Conservation (phyloP, 169 alveolate genomes). For the Neospora caninum region DNA sequence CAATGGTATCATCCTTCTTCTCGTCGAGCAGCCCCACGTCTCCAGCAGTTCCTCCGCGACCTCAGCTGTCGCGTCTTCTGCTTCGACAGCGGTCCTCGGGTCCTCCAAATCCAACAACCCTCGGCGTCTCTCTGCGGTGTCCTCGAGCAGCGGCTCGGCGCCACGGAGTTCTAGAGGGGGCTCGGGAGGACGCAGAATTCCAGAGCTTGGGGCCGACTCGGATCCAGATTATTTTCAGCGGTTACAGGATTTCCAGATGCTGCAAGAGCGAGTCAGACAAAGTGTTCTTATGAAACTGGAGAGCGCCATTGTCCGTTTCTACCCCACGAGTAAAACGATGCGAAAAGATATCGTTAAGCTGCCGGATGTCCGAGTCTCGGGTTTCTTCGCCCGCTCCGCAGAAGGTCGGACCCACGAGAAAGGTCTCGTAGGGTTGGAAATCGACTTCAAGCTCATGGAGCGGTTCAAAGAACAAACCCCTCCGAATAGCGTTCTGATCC, state of each 20-base stretch:
- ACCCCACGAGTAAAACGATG: slow-evolving; percentile 5
- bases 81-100: too few species aligned
- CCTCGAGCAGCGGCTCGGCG: too few species aligned
- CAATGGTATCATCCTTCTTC: slow-evolving; percentile 36
- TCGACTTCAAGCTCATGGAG: slow-evolving; percentile 30
- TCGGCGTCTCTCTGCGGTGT: too few species aligned
- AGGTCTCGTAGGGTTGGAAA: slow-evolving; percentile 32
- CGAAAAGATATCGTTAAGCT: neutral
- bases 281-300: slow-evolving; percentile 29
- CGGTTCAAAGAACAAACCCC: slow-evolving; percentile 14
- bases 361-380: slow-evolving; percentile 36
- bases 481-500: slow-evolving; percentile 10
- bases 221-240: neutral
- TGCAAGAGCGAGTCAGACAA: slow-evolving; percentile 23
- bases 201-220: neutral
- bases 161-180: too few species aligned
- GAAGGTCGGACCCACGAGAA: slow-evolving; percentile 27
- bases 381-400: slow-evolving; percentile 26
- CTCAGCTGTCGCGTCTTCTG: too few species aligned
- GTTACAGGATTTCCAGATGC: slow-evolving; percentile 10
- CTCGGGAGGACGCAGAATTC: too few species aligned
- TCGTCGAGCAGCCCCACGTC: slow-evolving; percentile 7
- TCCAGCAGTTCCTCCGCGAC: neutral
- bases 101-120: too few species aligned
- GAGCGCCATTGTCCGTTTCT: slow-evolving; percentile 18